These are phyloP conservation scores for Cenchrus americanus DNA, from an alignment of 176 grass and related monocot genomes.

Conservation along the genomic window DNA sequence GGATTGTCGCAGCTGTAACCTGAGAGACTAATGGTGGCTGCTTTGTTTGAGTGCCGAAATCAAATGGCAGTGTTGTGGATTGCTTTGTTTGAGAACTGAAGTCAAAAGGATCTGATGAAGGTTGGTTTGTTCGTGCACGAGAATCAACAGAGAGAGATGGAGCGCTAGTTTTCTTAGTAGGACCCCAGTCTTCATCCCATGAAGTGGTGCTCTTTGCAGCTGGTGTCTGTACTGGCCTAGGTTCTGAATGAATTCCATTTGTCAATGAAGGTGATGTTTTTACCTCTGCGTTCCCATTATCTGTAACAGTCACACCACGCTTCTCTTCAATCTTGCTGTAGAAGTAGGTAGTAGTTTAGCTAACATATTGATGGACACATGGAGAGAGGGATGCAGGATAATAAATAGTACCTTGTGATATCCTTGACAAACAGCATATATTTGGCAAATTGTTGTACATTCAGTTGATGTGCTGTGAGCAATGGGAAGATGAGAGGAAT, in stretches of 20 bases:
- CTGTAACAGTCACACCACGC: conserved; percentile 78
- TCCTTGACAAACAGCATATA: conserved; percentile 99
- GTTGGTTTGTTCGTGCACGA: conserved; percentile 46
- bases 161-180: conserved; percentile 63
- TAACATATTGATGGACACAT: neutral
- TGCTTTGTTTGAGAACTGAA: conserved; percentile 63
- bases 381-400: conserved; percentile 29
- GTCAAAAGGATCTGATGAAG: conserved; percentile 44
- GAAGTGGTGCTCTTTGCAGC: conserved; percentile 52
- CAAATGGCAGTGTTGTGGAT: conserved; percentile 33
- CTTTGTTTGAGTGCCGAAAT: conserved; percentile 56
- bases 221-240: conserved; percentile 49
- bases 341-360: conserved; percentile 33
- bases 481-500: conserved; percentile 88
- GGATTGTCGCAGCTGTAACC: conserved; percentile 40
- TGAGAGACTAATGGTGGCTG: conserved; percentile 46
- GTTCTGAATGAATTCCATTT: conserved; percentile 70
- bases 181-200: conserved; percentile 98
- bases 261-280: conserved; percentile 57
- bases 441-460: conserved; percentile 97
- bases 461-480: conserved; percentile 86
- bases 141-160: conserved; percentile 48
- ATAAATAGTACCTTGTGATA: conserved; percentile 81
- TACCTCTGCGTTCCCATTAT: conserved; percentile 61
- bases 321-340: conserved; percentile 99